Evolutionary conservation across 148 eudicot species (phyloP).

Genomic region (Nyssa sinensis): DNA sequence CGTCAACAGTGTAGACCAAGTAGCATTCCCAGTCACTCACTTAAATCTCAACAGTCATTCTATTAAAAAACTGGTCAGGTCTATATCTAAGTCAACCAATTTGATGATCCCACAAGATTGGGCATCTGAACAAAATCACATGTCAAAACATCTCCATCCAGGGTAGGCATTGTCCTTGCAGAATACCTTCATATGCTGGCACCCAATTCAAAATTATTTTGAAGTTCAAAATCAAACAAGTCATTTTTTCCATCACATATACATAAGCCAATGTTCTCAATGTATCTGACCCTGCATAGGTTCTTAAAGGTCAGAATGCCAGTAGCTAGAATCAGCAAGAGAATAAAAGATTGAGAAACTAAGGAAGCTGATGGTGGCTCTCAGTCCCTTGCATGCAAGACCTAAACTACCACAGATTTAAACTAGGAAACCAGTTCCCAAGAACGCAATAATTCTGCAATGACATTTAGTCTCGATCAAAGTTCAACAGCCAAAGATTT

Average conservation of each 20-base stretch:
- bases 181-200: neutral
- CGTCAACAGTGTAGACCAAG: too few species aligned
- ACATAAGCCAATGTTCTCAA: neutral
- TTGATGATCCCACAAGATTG: too few species aligned
- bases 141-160: too few species aligned
- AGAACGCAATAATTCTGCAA: neutral
- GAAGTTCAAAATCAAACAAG: neutral
- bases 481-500: too few species aligned
- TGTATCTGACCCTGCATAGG: too few species aligned
- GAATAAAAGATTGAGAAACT: neutral
- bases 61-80: too few species aligned
- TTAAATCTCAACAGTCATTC: too few species aligned
- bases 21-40: too few species aligned
- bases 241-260: neutral
- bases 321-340: neutral
- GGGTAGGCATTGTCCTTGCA: too few species aligned
- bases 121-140: too few species aligned
- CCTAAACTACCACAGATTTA: neutral
- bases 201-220: neutral
- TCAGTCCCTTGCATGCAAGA: neutral
- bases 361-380: neutral
- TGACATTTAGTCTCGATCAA: neutral
- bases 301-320: neutral
- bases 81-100: too few species aligned
- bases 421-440: neutral